phyloP scores from a whole-genome alignment of 768 basidiomycete genomes.

The Tulasnella sp. region DNA sequence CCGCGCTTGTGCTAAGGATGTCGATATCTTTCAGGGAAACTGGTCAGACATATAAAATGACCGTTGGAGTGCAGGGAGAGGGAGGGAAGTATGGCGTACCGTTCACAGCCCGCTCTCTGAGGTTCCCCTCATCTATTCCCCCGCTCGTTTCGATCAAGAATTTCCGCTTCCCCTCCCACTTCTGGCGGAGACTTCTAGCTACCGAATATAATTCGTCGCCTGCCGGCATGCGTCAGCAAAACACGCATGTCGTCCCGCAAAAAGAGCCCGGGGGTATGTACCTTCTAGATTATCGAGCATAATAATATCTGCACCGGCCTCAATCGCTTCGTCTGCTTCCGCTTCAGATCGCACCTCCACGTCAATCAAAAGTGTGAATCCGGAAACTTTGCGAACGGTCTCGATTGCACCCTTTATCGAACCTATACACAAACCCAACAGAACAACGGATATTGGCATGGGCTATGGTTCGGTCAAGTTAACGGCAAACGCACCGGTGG shows the following conservation, averaged over 20 bases:
- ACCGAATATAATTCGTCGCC: conserved; percentile 46
- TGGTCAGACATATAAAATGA: background rate
- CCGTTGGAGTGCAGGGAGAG: background rate
- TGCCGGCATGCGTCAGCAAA: background rate
- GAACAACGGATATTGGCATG: background rate
- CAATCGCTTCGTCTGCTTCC: conserved; percentile 95
- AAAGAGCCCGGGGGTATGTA: background rate
- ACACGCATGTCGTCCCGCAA: background rate
- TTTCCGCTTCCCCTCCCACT: conserved; percentile 67
- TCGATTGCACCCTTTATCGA: conserved; percentile 83
- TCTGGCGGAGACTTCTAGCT: conserved; percentile 58
- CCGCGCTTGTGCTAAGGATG: conserved; percentile 80
- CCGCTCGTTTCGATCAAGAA: conserved; percentile 92
- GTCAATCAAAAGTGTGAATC: conserved; percentile 83
- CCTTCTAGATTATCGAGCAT: conserved; percentile 95
- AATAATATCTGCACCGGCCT: conserved; percentile 85
- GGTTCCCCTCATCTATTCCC: conserved; percentile 80
- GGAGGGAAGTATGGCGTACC: conserved; percentile 39
- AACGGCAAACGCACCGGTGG: conserved; percentile 37
- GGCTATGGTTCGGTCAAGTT: background rate
- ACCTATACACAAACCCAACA: conserved; percentile 32
- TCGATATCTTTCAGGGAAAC: conserved; percentile 62
- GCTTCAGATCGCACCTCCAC: conserved; percentile 83
- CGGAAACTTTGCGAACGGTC: conserved; percentile 77
- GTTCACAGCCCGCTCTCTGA: conserved; percentile 66